A percentile compares a stretch with the other conserved stretches of the same genome.
Conservation (phyloP, 2,329 filamentous ascomycete species). For the Talaromyces rugulosus region DNA sequence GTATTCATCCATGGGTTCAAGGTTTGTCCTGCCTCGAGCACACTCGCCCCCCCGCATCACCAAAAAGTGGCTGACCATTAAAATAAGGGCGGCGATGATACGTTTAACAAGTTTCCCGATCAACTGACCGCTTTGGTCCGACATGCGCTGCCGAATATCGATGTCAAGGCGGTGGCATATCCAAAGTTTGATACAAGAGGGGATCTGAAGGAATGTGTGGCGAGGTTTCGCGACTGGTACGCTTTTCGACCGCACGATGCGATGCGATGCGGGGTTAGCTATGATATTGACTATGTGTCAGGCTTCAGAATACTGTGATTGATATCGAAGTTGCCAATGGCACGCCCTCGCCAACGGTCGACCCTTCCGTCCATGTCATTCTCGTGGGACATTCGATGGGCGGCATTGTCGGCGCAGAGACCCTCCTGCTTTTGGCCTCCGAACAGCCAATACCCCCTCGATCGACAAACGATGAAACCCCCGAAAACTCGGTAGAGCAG, state of each 20-base stretch:
- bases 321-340: conserved; percentile 82
- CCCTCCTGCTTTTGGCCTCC: conserved; percentile 68
- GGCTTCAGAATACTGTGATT: conserved; percentile 87
- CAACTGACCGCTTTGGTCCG: conserved; percentile 39
- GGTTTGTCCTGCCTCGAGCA: conserved; percentile 24
- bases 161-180: conserved; percentile 41
- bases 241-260: background rate
- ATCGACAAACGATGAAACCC: conserved; percentile 17
- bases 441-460: conserved; percentile 52
- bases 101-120: conserved; percentile 45
- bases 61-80: background rate
- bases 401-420: conserved; percentile 90
- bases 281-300: conserved; percentile 29
- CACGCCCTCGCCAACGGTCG: conserved; percentile 78
- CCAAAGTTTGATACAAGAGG: conserved; percentile 49
- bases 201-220: conserved; percentile 43
- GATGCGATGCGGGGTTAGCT: background rate
- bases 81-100: conserved; percentile 45
- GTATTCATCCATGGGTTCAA: conserved; percentile 49
- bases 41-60: background rate
- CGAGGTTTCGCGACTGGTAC: conserved; percentile 46
- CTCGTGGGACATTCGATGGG: conserved; percentile 87
- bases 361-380: conserved; percentile 77
- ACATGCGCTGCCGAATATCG: conserved; percentile 40
- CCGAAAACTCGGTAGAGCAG: conserved; percentile 22